Evolutionary conservation across 306 rosid genomes (phyloP).

Genomic region (Nissolia schottii): DNA sequence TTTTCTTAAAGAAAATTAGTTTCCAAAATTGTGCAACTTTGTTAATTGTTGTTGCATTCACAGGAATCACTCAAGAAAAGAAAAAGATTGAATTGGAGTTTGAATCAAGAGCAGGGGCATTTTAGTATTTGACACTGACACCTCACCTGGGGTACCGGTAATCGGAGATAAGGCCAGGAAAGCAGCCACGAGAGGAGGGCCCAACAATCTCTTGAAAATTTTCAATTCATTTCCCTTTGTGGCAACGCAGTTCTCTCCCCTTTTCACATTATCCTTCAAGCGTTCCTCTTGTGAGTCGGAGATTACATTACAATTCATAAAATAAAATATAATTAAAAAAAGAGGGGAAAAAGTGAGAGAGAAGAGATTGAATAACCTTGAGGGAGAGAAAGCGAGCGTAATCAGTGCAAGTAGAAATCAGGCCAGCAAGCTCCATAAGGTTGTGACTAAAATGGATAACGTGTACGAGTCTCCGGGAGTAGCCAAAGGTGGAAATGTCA

Average conservation of each 20-base stretch:
- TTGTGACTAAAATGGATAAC: too few relatives aligned
- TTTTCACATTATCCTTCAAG: conserved; percentile 29
- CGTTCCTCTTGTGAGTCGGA: neutral
- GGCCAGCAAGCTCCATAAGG: conserved; percentile 44
- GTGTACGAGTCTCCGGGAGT: too few relatives aligned
- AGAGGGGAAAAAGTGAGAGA: neutral
- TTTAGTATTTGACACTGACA: neutral
- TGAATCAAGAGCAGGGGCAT: conserved; percentile 17
- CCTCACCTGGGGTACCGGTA: conserved; percentile 42
- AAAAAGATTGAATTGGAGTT: neutral
- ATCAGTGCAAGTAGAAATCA: conserved; percentile 20
- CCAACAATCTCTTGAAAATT: conserved; percentile 41
- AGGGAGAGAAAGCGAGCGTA: conserved; percentile 3
- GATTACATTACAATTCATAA: neutral
- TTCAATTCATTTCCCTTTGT: conserved; percentile 18
- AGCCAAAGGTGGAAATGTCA: too few relatives aligned
- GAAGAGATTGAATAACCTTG: conserved; percentile 29
- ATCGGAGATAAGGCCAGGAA: conserved; percentile 56
- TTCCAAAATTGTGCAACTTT: neutral
- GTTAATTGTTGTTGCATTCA: neutral
- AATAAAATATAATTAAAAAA: neutral
- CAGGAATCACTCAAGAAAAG: neutral
- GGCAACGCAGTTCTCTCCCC: conserved; percentile 26
- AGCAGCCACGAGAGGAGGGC: conserved; percentile 58
- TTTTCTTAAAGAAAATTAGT: neutral